A percentile compares a stretch with the other conserved stretches of the same genome.
phyloP scores from a whole-genome alignment of 148 eudicot species.

The Amaranthus hypochondriacus region DNA sequence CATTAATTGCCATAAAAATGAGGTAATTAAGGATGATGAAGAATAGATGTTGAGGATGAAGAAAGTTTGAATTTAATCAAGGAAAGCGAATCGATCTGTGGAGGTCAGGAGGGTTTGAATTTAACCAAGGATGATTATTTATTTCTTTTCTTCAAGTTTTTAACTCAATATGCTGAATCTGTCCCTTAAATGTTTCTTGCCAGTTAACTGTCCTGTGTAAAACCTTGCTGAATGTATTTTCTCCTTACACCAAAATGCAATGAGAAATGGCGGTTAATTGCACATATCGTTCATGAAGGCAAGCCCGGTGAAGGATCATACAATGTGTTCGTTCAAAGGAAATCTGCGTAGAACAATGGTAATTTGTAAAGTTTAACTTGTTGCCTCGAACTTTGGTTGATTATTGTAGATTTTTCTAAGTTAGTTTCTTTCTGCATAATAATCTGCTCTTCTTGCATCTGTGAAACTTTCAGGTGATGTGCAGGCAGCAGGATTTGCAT shows the following conservation, averaged over 20 bases:
- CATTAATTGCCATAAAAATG: conserved; percentile 17
- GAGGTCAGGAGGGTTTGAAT: conserved; percentile 58
- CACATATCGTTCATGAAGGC: conserved; percentile 95
- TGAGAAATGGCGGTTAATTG: conserved; percentile 71
- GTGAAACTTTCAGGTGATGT: conserved; percentile 60
- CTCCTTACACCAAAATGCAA: conserved; percentile 50
- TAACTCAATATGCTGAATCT: not conserved
- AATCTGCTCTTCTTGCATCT: not conserved
- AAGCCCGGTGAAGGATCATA: conserved; percentile 95
- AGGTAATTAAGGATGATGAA: conserved; percentile 26
- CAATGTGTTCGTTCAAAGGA: conserved; percentile 92
- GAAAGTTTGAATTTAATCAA: conserved; percentile 25
- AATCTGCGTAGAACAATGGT: conserved; percentile 92
- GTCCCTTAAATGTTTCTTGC: conserved; percentile 6
- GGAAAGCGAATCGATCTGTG: conserved; percentile 41
- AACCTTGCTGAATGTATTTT: conserved; percentile 86
- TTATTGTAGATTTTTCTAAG: not conserved
- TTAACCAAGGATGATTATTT: not conserved
- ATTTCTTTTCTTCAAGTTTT: not conserved
- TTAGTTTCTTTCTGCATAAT: not conserved
- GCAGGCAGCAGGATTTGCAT: conserved; percentile 68
- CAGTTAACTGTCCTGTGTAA: conserved; percentile 95
- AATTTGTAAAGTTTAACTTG: conserved; percentile 9
- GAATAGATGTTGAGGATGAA: conserved; percentile 30
- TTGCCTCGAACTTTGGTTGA: not conserved